Evolutionary conservation across 169 alveolate genomes (phyloP).

Genomic region (Cryptosporidium andersoni): DNA sequence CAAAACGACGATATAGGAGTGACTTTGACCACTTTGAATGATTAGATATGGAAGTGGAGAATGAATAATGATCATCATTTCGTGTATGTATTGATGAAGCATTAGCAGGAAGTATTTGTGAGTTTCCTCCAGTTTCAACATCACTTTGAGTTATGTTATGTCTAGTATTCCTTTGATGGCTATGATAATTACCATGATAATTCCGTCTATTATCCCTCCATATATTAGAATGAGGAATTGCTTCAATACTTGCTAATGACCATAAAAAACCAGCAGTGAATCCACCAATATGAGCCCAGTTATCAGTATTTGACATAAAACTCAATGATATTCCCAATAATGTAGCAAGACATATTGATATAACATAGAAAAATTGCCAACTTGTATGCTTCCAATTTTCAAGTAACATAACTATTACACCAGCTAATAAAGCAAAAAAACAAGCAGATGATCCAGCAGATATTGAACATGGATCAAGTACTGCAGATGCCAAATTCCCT

Average conservation of each 20-base stretch:
- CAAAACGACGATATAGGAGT: slow-evolving; percentile 12
- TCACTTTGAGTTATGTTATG: not conserved
- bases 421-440: slow-evolving; percentile 62
- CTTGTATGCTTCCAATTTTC: slow-evolving; percentile 65
- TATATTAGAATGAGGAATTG: slow-evolving; percentile 17
- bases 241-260: slow-evolving; percentile 61
- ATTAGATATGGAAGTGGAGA: not conserved
- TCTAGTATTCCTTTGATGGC: not conserved
- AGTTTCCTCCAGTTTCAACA: slow-evolving; percentile 14
- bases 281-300: slow-evolving; percentile 72
- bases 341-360: slow-evolving; percentile 43
- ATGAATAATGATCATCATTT: not conserved
- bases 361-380: slow-evolving; percentile 55
- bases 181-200: not conserved
- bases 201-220: not conserved
- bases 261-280: slow-evolving; percentile 57
- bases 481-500: slow-evolving; percentile 70
- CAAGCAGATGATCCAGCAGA: slow-evolving; percentile 71
- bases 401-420: slow-evolving; percentile 47
- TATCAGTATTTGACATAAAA: slow-evolving; percentile 68
- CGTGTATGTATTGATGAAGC: not conserved
- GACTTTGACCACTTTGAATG: not conserved
- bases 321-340: slow-evolving; percentile 57
- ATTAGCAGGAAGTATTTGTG: not conserved
- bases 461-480: slow-evolving; percentile 58